These are phyloP conservation scores for Castanea sativa DNA, from an alignment of 306 rosid species.

Conservation along the genomic window DNA sequence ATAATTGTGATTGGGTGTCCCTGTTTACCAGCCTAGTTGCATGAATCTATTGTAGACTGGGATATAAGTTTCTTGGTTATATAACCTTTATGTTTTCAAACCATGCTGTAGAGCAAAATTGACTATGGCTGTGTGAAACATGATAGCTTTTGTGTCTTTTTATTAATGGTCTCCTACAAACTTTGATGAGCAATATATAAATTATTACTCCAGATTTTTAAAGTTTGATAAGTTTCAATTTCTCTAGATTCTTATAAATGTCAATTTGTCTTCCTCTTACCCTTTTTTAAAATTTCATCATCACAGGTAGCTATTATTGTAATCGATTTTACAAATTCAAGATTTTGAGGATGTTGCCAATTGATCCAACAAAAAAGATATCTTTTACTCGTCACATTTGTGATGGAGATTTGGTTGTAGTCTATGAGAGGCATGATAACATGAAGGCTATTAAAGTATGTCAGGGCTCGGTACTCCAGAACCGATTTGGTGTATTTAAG, in stretches of 20 bases:
- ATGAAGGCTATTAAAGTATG: slow-evolving; percentile 75
- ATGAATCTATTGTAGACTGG: neutral
- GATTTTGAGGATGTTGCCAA: slow-evolving; percentile 52
- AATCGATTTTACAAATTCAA: neutral
- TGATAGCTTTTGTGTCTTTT: neutral
- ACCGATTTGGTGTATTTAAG: slow-evolving; percentile 76
- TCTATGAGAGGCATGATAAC: slow-evolving; percentile 70
- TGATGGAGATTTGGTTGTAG: slow-evolving; percentile 73
- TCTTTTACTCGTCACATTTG: slow-evolving; percentile 55
- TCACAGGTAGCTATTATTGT: neutral
- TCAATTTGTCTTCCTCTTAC: neutral
- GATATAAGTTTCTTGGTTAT: neutral
- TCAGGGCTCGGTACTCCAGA: slow-evolving; percentile 63
- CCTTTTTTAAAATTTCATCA: neutral
- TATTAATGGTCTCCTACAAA: neutral
- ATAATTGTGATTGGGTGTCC: neutral
- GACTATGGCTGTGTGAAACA: neutral
- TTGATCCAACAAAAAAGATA: slow-evolving; percentile 44
- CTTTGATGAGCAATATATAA: neutral
- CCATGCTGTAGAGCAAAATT: neutral
- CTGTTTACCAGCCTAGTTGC: neutral
- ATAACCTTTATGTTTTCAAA: neutral
- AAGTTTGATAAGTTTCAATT: neutral
- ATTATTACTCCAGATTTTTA: neutral
- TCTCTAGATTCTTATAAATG: neutral